Evolutionary conservation across 495 filamentous ascomycete species (phyloP).

Genomic region (Xylaria bambusicola): DNA sequence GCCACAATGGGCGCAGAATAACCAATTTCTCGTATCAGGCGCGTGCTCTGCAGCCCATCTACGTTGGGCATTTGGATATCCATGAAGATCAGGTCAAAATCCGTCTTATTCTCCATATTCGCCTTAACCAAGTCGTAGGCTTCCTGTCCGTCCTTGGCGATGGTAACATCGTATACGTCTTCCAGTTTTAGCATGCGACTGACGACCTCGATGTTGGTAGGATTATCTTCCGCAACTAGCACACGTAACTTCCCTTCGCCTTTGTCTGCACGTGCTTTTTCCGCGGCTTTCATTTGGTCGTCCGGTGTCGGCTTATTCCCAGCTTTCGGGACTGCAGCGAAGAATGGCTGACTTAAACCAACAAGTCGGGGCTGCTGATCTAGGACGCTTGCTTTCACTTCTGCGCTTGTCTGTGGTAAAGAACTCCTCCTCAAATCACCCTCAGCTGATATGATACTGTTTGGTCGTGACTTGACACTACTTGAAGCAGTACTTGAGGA

Average conservation of each 20-base stretch:
- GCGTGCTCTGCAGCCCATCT: slow-evolving; percentile 83
- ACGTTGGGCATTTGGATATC: slow-evolving; percentile 95
- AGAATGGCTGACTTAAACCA: slow-evolving; percentile 84
- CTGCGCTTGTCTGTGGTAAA: slow-evolving; percentile 31
- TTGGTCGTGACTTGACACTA: slow-evolving; percentile 65
- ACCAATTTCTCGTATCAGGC: slow-evolving; percentile 83
- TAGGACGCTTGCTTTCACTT: slow-evolving; percentile 36
- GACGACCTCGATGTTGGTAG: slow-evolving; percentile 93
- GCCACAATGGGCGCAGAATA: slow-evolving; percentile 90
- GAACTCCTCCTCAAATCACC: slow-evolving; percentile 50
- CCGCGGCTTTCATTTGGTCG: slow-evolving; percentile 45
- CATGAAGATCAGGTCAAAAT: slow-evolving; percentile 90
- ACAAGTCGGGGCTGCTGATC: slow-evolving; percentile 73
- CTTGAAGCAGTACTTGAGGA: slow-evolving; percentile 49
- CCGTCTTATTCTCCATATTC: slow-evolving; percentile 69
- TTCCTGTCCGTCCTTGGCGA: slow-evolving; percentile 87
- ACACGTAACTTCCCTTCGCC: slow-evolving; percentile 69
- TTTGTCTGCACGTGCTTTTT: slow-evolving; percentile 56
- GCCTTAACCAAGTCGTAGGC: slow-evolving; percentile 83
- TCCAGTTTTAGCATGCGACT: slow-evolving; percentile 58
- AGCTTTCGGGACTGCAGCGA: slow-evolving; percentile 58
- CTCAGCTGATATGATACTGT: slow-evolving; percentile 75
- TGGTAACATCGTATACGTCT: slow-evolving; percentile 67
- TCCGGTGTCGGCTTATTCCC: slow-evolving; percentile 31
- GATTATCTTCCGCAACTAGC: slow-evolving; percentile 93